Conservation (phyloP, 371 early-diverging fungal genomes). For the Mortierella sp. region DNA sequence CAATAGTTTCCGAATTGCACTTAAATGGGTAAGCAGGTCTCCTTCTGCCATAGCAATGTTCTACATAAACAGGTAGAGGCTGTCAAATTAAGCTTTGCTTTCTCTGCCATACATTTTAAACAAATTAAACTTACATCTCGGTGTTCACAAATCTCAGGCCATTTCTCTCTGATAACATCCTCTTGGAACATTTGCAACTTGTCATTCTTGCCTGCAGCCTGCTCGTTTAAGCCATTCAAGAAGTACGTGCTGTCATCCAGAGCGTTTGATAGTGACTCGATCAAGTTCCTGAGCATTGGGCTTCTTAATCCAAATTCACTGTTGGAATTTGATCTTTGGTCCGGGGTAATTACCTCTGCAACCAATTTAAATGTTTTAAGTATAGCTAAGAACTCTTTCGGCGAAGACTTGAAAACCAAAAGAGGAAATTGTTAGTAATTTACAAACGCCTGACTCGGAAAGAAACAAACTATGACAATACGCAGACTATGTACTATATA, state of each 20-base stretch:
- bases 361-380: constrained; percentile 66
- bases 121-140: constrained; percentile 56
- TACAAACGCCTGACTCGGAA: background rate
- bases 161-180: constrained; percentile 54
- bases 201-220: constrained; percentile 60
- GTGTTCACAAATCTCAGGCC: constrained; percentile 67
- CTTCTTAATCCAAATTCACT: constrained; percentile 54
- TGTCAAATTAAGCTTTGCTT: no score
- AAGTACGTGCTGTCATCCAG: constrained; percentile 56
- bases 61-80: constrained; percentile 27
- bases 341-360: constrained; percentile 41
- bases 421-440: background rate
- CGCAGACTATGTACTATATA: no score
- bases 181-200: constrained; percentile 66
- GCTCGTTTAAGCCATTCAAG: constrained; percentile 56
- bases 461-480: no score
- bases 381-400: constrained; percentile 70
- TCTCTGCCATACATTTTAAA: no score
- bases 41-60: constrained; percentile 63
- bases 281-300: constrained; percentile 53
- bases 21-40: constrained; percentile 63
- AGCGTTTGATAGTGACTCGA: constrained; percentile 60
- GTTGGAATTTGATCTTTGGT: background rate
- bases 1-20: constrained; percentile 58
- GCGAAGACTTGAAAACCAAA: constrained; percentile 60